Evolutionary conservation across 108 stramenopile genomes (phyloP).

Genomic region (Heterococcus sp.): DNA sequence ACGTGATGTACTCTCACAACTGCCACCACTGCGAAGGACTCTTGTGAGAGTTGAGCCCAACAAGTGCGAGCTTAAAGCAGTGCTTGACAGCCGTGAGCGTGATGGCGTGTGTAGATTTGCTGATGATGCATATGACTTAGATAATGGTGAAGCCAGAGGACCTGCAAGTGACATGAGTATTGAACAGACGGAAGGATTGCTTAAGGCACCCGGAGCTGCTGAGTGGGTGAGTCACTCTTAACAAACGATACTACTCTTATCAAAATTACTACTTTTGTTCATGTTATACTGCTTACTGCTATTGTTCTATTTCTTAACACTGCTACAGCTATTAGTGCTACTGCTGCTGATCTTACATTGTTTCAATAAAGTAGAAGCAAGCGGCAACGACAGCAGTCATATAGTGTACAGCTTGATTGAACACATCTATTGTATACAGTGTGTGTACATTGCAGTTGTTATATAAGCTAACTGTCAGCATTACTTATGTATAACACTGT

Average conservation of each 20-base stretch:
- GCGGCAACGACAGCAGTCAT: too few species aligned
- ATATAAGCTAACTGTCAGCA: too few species aligned
- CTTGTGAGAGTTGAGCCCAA: constrained; percentile 15
- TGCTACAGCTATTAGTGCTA: background rate
- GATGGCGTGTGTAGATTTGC: background rate
- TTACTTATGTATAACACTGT: background rate
- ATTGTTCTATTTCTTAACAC: background rate
- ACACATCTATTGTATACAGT: too few species aligned
- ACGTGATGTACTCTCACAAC: constrained; percentile 77
- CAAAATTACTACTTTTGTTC: background rate
- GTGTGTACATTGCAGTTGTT: too few species aligned
- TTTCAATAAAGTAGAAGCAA: too few species aligned
- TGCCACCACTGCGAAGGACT: constrained; percentile 77
- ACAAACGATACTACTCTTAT: too few species aligned
- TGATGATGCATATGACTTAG: too few species aligned
- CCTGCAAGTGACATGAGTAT: constrained; percentile 7
- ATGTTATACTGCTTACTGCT: too few species aligned
- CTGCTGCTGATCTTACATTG: too few species aligned
- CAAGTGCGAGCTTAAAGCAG: background rate
- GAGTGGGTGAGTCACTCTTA: background rate
- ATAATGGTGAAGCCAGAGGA: too few species aligned
- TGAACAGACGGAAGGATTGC: constrained; percentile 26
- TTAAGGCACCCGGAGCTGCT: constrained; percentile 9
- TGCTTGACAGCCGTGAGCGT: background rate
- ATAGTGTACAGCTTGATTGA: too few species aligned